Percentiles rank a stretch among this genome's conserved stretches.
These are phyloP conservation scores for Saccharomyces hybrid DNA, from an alignment of 1,139 yeast genomes.

Conservation along the genomic window DNA sequence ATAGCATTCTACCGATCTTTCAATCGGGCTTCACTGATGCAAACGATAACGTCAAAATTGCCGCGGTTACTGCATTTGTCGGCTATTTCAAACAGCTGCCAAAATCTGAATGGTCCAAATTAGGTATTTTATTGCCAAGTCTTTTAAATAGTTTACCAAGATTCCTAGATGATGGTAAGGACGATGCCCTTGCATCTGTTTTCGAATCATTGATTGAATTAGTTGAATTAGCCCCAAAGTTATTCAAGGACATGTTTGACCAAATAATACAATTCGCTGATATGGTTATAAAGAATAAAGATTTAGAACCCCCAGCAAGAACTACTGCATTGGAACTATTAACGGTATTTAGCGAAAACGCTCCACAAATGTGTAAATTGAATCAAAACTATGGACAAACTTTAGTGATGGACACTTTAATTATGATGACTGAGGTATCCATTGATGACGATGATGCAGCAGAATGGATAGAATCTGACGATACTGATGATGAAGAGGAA, in stretches of 20 bases:
- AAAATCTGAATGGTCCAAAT: conserved; percentile 64
- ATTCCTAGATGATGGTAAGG: conserved; percentile 70
- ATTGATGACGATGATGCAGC: conserved; percentile 72
- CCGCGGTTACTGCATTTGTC: conserved; percentile 89
- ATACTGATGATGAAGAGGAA: conserved; percentile 78
- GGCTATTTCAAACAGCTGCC: conserved; percentile 81
- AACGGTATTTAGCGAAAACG: conserved; percentile 84
- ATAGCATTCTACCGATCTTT: conserved; percentile 60
- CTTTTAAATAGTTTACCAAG: conserved; percentile 82
- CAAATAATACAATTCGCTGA: conserved; percentile 79
- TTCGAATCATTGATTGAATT: conserved; percentile 82
- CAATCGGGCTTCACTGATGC: conserved; percentile 72
- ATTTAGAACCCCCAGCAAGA: conserved; percentile 71
- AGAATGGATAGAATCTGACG: conserved; percentile 83
- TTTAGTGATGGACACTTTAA: conserved; percentile 65
- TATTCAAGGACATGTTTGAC: conserved; percentile 85
- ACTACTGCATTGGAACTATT: conserved; percentile 81
- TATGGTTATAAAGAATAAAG: conserved; percentile 71
- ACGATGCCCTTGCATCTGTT: conserved; percentile 75
- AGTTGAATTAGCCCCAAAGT: conserved; percentile 88
- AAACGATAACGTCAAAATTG: conserved; percentile 76
- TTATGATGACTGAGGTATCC: conserved; percentile 91
- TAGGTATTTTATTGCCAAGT: conserved; percentile 75
- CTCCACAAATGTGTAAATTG: conserved; percentile 90
- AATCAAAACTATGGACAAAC: conserved; percentile 66